Evolutionary conservation across 208 protist species (phyloP), one percentile per base, ranked within the genome.

Genomic region (Leishmania amazonensis): DNA sequence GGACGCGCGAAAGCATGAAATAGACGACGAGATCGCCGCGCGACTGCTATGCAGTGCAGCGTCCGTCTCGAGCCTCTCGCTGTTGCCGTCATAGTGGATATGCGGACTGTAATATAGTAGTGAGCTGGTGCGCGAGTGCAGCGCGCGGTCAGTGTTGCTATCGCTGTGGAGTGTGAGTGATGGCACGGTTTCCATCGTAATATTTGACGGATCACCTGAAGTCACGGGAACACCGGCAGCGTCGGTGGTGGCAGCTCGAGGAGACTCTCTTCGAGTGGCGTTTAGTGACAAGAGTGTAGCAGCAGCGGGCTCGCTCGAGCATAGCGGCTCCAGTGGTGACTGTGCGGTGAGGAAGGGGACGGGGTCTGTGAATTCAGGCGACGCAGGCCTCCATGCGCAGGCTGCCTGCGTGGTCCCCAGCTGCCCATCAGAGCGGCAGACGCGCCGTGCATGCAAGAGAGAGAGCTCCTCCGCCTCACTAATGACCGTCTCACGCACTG

Each of bases 271-370:
- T 19, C 15, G 62, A 49, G 47, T 78, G 13, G 24, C 47, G 38
- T 51, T 72, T 11, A 45, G 64, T 28, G 73, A 65, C 28, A 42
- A 51, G 45, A 62, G 45, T 45, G 64, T 45, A n/a, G 31, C 74
- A 38, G 64, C 15, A 31, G 51, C 74, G 13, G 53, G 31, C 3
- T 83, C 65, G 38, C 47, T 45, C 21, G 64, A 74, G 47, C 45
- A n/a, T 38, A 75, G 64, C 49, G 74, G 65, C 40, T 83, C 80
- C 31, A 51, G 51, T 75, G 76, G 75, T 21, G 65, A 83, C 53
- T 35, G 72, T n/a, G 75, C 68, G 40, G 62, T 47, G 47, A 58
- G 73, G 15, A 75, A 45, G 9, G 80, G 74, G 40, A 75, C 72
- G 64, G 79, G 24, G 65, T 75, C 74, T 47, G 42, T 70, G 9